phyloP scores from a whole-genome alignment of 1,284 basidiomycete genomes.

The Microbotryum lychnidis-dioicae region DNA sequence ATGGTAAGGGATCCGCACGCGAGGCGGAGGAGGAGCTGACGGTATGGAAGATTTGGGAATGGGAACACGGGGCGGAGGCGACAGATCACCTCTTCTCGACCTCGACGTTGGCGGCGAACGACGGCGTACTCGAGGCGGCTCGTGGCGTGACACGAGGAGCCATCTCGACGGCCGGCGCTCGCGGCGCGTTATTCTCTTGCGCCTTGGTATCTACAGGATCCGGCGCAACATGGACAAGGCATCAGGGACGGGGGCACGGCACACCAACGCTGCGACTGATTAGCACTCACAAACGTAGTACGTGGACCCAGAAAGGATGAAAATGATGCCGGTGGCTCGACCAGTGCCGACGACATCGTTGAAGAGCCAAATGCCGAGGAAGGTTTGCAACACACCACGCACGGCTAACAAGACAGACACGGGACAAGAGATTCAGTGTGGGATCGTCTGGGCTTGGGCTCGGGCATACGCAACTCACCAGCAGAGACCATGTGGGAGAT shows the following conservation, averaged over 20 bases:
- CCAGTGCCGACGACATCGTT: constrained; percentile 65
- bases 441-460: neutral
- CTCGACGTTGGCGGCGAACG: neutral
- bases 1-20: no score
- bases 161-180: neutral
- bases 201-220: constrained; percentile 30
- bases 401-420: constrained; percentile 46
- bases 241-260: no score
- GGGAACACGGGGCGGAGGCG: no score
- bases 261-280: no score
- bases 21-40: no score
- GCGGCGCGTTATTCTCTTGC: constrained; percentile 22
- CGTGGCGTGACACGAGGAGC: no score
- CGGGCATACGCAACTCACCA: constrained; percentile 50
- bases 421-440: constrained; percentile 45
- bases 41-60: no score
- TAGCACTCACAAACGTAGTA: constrained; percentile 60
- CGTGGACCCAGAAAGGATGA: constrained; percentile 68
- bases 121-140: neutral
- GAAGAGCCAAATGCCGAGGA: constrained; percentile 67
- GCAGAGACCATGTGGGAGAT: constrained; percentile 88
- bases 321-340: constrained; percentile 64
- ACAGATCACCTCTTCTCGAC: neutral
- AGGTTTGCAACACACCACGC: constrained; percentile 66
- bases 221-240: no score